Conservation (phyloP, 2,329 filamentous ascomycete genomes). For the Aspergillus jensenii region DNA sequence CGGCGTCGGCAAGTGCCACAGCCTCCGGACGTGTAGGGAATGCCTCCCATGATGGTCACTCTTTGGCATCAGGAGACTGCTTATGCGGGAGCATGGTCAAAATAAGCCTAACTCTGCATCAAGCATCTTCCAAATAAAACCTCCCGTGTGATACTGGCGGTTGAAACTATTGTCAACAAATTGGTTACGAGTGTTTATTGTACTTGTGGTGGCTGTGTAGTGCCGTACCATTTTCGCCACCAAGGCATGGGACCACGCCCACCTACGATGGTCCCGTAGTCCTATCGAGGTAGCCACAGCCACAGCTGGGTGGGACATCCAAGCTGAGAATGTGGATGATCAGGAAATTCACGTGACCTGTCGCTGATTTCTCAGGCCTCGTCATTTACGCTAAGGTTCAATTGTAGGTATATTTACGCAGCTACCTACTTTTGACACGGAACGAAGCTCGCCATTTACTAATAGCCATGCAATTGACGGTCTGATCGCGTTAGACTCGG, state of each 20-base stretch:
- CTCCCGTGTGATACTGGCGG: neutral
- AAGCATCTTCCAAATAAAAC: neutral
- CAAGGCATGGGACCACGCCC: neutral
- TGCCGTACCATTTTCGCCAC: neutral
- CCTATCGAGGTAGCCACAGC: too few species aligned
- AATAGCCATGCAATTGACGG: slow-evolving; percentile 18
- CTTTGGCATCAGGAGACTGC: neutral
- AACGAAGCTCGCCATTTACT: neutral
- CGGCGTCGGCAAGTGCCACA: slow-evolving; percentile 22
- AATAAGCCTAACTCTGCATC: neutral
- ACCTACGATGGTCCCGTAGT: too few species aligned
- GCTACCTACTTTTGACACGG: neutral
- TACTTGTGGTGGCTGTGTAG: neutral
- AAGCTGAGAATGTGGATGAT: neutral
- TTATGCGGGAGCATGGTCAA: neutral
- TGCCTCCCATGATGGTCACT: slow-evolving; percentile 14
- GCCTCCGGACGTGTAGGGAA: slow-evolving; percentile 19
- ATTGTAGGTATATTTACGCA: neutral
- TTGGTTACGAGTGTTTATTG: neutral
- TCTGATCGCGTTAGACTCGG: slow-evolving; percentile 14
- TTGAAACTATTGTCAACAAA: neutral
- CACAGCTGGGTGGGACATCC: neutral
- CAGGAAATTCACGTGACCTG: neutral
- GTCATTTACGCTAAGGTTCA: neutral
- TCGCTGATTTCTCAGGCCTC: neutral